These are phyloP conservation scores for Mycena galopus DNA, from an alignment of 768 basidiomycete genomes.

Conservation along the genomic window DNA sequence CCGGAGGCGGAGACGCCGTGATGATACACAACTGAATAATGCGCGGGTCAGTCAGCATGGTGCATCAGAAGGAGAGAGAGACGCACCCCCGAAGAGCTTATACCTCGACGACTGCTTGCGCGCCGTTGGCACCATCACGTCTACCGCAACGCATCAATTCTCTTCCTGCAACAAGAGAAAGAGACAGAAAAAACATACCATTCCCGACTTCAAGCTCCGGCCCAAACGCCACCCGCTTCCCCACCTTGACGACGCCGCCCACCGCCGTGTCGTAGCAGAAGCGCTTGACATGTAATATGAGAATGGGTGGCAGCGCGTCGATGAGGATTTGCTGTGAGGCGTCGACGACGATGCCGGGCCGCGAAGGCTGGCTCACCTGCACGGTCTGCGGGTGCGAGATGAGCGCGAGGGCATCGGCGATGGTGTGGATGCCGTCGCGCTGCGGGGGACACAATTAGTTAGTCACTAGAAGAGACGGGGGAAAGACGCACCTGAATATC, in stretches of 20 bases:
- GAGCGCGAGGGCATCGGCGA: constrained; percentile 85
- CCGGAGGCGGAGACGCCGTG: too few species aligned
- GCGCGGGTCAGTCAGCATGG: background rate
- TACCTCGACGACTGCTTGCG: constrained; percentile 67
- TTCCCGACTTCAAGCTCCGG: constrained; percentile 82
- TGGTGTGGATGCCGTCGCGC: constrained; percentile 80
- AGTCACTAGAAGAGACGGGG: background rate
- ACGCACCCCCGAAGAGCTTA: constrained; percentile 84
- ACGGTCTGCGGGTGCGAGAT: constrained; percentile 87
- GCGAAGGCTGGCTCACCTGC: constrained; percentile 72
- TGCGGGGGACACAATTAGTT: constrained; percentile 43
- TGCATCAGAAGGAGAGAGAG: background rate
- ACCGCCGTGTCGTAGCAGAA: constrained; percentile 75
- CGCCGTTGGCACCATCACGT: constrained; percentile 55
- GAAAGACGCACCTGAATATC: constrained; percentile 81
- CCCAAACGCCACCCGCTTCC: constrained; percentile 84
- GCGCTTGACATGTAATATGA: constrained; percentile 76
- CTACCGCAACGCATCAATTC: background rate
- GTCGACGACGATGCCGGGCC: constrained; percentile 71
- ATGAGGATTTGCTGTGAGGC: constrained; percentile 49
- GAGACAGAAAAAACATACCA: constrained; percentile 54
- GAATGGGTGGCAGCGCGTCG: constrained; percentile 67
- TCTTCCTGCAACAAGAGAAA: background rate
- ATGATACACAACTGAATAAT: constrained; percentile 84
- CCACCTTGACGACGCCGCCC: constrained; percentile 87